Conservation (phyloP, 345 rosid genomes). For the Rhodamnia argentea region DNA sequence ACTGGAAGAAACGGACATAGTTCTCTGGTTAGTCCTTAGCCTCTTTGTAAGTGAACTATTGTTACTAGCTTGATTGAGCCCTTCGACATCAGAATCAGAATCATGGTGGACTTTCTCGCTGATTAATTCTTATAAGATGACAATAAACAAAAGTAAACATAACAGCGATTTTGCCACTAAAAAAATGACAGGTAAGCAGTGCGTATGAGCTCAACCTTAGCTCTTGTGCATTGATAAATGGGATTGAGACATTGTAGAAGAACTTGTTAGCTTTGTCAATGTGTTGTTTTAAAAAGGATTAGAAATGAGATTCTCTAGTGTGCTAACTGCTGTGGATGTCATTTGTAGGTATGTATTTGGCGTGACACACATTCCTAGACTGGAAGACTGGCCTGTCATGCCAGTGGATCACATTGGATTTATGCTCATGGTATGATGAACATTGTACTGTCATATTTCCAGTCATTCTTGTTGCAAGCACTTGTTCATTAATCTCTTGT, state of each 20-base stretch:
- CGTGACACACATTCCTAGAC: slow-evolving; percentile 55
- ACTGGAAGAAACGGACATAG: slow-evolving; percentile 61
- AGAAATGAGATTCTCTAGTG: background rate
- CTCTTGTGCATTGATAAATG: background rate
- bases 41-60: background rate
- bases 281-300: background rate
- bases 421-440: slow-evolving; percentile 37
- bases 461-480: background rate
- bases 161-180: background rate
- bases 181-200: background rate
- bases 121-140: background rate
- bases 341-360: slow-evolving; percentile 62
- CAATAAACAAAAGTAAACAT: background rate
- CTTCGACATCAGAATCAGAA: background rate
- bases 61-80: background rate
- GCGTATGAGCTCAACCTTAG: background rate
- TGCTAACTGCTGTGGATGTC: background rate
- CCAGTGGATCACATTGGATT: slow-evolving; percentile 64
- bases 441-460: background rate
- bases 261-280: background rate
- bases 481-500: background rate
- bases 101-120: background rate
- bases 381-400: slow-evolving; percentile 83
- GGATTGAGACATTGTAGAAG: background rate
- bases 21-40: slow-evolving; percentile 42